Evolutionary conservation across 1,139 yeast genomes (phyloP).

Genomic region (Geotrichum klebahnii): DNA sequence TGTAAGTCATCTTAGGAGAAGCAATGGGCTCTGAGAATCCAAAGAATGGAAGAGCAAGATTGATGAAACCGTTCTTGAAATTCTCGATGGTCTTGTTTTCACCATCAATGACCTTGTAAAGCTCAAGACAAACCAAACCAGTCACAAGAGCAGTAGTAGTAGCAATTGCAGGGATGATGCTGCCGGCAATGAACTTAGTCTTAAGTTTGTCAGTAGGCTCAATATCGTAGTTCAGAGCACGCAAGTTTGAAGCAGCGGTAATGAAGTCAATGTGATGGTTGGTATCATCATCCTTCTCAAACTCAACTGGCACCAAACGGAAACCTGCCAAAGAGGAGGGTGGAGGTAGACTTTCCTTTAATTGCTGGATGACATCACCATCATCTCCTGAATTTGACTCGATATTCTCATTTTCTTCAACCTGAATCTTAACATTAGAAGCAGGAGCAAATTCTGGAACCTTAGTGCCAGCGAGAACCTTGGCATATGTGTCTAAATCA

Average conservation of each 20-base stretch:
- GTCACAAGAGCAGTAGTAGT: constrained; percentile 96
- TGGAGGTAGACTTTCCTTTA: constrained; percentile 78
- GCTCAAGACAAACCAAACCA: constrained; percentile 87
- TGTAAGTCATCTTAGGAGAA: constrained; percentile 77
- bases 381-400: constrained; percentile 39
- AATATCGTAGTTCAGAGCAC: constrained; percentile 88
- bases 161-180: constrained; percentile 97
- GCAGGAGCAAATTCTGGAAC: constrained; percentile 71
- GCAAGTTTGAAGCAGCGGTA: constrained; percentile 92
- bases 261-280: constrained; percentile 96
- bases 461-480: constrained; percentile 50
- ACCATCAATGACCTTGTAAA: constrained; percentile 79
- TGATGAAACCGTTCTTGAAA: constrained; percentile 90
- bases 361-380: constrained; percentile 40
- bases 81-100: constrained; percentile 69
- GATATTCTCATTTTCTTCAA: constrained; percentile 75
- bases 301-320: constrained; percentile 79
- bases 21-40: constrained; percentile 95
- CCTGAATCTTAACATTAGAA: constrained; percentile 76
- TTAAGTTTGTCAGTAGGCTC: constrained; percentile 54
- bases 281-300: constrained; percentile 95
- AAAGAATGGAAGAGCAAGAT: constrained; percentile 90
- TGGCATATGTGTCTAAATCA: constrained; percentile 43
- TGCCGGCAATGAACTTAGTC: constrained; percentile 77
- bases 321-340: constrained; percentile 88